These are phyloP conservation scores for Oryza coarctata DNA, from an alignment of 176 grass and related monocot species.

Conservation along the genomic window DNA sequence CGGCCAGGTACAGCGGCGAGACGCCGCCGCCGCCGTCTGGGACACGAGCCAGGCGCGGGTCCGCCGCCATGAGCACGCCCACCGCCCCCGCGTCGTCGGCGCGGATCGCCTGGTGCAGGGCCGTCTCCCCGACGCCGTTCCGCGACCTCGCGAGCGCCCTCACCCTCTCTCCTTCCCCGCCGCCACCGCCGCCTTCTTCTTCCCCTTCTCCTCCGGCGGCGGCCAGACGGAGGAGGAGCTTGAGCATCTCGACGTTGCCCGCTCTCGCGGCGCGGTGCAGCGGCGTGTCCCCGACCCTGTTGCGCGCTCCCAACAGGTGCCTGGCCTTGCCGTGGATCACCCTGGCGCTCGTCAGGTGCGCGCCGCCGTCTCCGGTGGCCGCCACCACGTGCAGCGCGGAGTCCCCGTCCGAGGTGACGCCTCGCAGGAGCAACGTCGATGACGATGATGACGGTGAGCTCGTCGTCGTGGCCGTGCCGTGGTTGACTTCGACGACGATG, in stretches of 20 bases:
- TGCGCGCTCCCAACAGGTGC: background rate
- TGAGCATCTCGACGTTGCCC: background rate
- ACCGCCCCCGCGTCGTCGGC: background rate
- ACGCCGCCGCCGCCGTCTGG: background rate
- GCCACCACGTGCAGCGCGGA: background rate
- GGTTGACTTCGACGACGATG: too few species aligned
- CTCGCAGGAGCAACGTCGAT: background rate
- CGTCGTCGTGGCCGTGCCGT: too few species aligned
- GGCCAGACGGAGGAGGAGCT: background rate
- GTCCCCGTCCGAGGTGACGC: background rate
- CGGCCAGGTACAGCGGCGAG: slow-evolving; percentile 22
- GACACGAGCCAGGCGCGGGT: slow-evolving; percentile 3
- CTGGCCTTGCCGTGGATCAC: background rate
- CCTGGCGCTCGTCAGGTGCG: background rate
- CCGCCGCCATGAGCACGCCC: background rate
- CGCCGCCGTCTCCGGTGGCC: background rate
- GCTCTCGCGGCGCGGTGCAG: slow-evolving; percentile 21
- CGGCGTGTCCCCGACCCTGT: background rate
- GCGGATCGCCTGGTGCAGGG: background rate
- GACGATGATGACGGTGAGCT: too few species aligned
- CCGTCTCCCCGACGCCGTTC: slow-evolving; percentile 16
- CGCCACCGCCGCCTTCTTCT: background rate
- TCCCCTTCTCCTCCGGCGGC: too few species aligned
- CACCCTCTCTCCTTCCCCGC: background rate
- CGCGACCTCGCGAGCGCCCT: background rate